phyloP scores from a whole-genome alignment of 345 rosid species.

The Brassica nigra region DNA sequence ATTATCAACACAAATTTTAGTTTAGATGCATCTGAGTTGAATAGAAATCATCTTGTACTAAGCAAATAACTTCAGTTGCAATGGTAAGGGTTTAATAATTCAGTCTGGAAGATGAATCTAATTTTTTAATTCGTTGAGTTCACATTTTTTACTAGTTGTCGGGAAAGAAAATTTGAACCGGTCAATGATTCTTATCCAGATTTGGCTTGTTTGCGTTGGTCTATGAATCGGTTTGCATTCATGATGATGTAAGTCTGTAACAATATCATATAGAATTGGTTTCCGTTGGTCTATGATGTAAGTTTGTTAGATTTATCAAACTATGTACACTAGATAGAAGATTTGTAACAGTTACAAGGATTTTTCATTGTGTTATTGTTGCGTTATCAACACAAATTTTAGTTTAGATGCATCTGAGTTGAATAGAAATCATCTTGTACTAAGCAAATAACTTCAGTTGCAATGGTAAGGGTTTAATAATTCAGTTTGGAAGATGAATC shows the following conservation, averaged over 20 bases:
- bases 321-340: constrained; percentile 14
- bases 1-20: not conserved
- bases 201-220: too few relatives aligned
- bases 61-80: not conserved
- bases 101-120: not conserved
- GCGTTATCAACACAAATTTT: not conserved
- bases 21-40: not conserved
- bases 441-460: not conserved
- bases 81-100: not conserved
- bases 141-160: too few relatives aligned
- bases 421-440: not conserved
- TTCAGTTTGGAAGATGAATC: not conserved
- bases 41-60: not conserved
- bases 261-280: too few relatives aligned
- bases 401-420: not conserved
- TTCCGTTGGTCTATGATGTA: too few relatives aligned
- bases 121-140: not conserved
- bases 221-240: too few relatives aligned
- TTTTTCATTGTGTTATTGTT: not conserved
- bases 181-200: too few relatives aligned
- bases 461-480: not conserved
- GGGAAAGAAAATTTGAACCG: too few relatives aligned
- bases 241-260: too few relatives aligned
- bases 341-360: not conserved
- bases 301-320: constrained; percentile 4